phyloP scores from a whole-genome alignment of 176 grass and related monocot genomes.

The Tillandsia fasciculata region DNA sequence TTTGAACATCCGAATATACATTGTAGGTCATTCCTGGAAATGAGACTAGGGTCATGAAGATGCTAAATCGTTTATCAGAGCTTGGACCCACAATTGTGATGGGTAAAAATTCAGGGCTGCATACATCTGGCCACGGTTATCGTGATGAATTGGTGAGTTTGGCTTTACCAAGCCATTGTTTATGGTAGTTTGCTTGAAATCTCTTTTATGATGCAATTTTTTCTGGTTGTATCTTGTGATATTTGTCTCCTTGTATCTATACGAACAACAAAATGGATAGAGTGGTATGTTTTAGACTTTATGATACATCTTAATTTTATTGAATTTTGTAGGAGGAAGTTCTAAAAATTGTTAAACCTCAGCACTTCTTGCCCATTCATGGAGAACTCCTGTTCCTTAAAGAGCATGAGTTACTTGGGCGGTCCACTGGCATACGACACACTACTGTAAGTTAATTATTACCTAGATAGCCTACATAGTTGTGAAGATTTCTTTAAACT shows the following conservation, averaged over 20 bases:
- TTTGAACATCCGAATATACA: constrained; percentile 11
- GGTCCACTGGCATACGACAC: constrained; percentile 87
- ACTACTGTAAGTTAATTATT: constrained; percentile 70
- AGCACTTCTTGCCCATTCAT: constrained; percentile 98
- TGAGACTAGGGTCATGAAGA: constrained; percentile 95
- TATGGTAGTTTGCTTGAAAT: constrained; percentile 2
- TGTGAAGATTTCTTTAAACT: neutral
- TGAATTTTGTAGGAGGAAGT: constrained; percentile 87
- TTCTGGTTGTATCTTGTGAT: neutral
- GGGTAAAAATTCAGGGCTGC: constrained; percentile 89
- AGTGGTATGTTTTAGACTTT: neutral
- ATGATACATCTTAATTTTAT: neutral
- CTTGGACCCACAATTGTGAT: constrained; percentile 87
- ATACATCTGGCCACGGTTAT: constrained; percentile 94
- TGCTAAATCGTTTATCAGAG: constrained; percentile 88
- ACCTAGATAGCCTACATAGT: neutral
- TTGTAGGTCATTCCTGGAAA: constrained; percentile 95
- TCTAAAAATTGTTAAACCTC: constrained; percentile 92
- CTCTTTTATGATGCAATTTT: neutral
- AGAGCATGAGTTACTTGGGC: constrained; percentile 96
- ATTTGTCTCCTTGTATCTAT: neutral
- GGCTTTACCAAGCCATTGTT: neutral
- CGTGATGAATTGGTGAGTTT: constrained; percentile 71
- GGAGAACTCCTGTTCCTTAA: constrained; percentile 92
- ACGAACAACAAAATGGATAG: neutral